These are phyloP conservation scores for Syzygium jambos DNA, from an alignment of 345 rosid species.

Conservation along the genomic window DNA sequence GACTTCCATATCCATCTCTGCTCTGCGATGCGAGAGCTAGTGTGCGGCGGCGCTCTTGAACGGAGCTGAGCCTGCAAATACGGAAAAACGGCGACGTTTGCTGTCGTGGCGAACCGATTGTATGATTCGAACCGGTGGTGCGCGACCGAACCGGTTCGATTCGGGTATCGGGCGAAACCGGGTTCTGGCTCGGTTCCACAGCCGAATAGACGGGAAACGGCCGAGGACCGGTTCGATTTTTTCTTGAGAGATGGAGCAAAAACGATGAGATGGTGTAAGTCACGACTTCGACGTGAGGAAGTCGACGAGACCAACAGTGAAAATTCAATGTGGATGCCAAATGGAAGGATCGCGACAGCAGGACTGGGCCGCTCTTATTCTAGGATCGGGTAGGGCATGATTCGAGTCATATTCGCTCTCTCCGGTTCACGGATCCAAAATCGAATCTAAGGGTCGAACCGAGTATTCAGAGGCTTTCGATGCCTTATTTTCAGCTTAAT, in stretches of 20 bases:
- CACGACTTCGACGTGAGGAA: neutral
- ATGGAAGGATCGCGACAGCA: neutral
- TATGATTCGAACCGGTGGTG: neutral
- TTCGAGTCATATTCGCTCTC: neutral
- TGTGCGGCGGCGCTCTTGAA: neutral
- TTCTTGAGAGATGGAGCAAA: neutral
- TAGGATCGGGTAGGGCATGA: neutral
- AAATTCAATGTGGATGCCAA: neutral
- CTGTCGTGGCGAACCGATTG: neutral
- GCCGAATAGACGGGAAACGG: neutral
- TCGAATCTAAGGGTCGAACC: neutral
- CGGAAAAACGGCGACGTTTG: neutral
- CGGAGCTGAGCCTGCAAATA: neutral
- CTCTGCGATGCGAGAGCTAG: neutral
- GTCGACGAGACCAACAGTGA: accelerated
- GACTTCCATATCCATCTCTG: neutral
- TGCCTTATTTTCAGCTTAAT: neutral
- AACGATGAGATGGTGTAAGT: neutral
- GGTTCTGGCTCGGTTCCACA: neutral
- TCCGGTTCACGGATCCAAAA: neutral
- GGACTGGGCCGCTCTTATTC: neutral
- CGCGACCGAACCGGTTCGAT: neutral
- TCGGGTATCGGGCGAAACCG: neutral
- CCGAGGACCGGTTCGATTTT: neutral
- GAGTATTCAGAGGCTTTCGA: neutral